A percentile compares a stretch with the other conserved stretches of the same genome.
Evolutionary conservation across 257 asterid genomes (phyloP).

Genomic region (Solanum lycopersicoides): DNA sequence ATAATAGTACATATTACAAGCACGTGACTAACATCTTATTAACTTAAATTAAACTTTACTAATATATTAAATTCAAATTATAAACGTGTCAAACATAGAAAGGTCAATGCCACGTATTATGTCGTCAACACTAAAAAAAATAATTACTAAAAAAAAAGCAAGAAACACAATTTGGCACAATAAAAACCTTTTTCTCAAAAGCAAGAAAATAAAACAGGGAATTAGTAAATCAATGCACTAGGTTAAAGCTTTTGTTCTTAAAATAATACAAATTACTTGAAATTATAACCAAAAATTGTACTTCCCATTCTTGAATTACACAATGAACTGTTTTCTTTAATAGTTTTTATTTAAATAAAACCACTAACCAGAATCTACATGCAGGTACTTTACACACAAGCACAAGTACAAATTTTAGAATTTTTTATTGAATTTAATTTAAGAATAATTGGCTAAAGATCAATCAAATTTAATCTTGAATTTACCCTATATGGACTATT

Average conservation of each 20-base stretch:
- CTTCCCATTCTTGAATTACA: constrained; percentile 25
- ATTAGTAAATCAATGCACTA: background rate
- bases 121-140: background rate
- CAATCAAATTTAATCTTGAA: no score
- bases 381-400: constrained; percentile 10
- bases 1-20: background rate
- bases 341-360: background rate
- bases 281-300: constrained; percentile 11
- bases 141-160: background rate
- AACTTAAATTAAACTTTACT: background rate
- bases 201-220: background rate
- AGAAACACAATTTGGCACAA: background rate
- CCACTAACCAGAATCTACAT: constrained; percentile 7
- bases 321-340: constrained; percentile 23
- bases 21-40: background rate
- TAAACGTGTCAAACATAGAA: background rate
- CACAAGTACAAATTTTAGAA: background rate
- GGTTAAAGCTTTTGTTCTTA: background rate
- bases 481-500: no score
- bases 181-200: background rate
- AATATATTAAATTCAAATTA: background rate
- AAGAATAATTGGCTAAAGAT: background rate
- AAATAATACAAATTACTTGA: background rate
- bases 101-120: background rate
- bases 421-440: background rate